Percentiles rank a stretch among this genome's conserved stretches.
phyloP scores from a whole-genome alignment of 768 basidiomycete genomes.

The Hericium erinaceus region DNA sequence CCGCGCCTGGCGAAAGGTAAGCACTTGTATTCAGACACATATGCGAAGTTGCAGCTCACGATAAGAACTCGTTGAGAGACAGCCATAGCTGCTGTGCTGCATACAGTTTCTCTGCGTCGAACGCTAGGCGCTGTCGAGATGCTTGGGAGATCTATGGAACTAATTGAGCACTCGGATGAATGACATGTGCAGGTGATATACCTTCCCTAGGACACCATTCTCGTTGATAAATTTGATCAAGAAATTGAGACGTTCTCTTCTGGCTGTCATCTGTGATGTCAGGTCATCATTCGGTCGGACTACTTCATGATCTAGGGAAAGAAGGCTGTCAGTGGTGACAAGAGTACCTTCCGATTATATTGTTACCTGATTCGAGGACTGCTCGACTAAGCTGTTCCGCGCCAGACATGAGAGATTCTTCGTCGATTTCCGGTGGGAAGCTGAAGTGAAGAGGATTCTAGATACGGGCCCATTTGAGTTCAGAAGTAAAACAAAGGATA shows the following conservation, averaged over 20 bases:
- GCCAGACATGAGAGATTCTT: constrained; percentile 69
- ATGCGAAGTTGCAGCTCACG: constrained; percentile 30
- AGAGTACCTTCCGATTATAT: neutral
- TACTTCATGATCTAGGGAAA: constrained; percentile 46
- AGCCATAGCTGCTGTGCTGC: constrained; percentile 78
- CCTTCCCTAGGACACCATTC: constrained; percentile 73
- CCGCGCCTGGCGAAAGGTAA: constrained; percentile 32
- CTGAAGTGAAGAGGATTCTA: constrained; percentile 76
- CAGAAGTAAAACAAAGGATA: too few relatives aligned
- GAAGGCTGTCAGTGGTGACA: neutral
- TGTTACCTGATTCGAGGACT: constrained; percentile 64
- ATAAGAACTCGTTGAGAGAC: constrained; percentile 57
- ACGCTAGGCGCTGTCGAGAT: constrained; percentile 64
- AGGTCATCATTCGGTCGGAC: constrained; percentile 74
- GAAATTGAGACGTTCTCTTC: constrained; percentile 71
- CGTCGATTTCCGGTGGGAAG: constrained; percentile 73
- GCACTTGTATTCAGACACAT: neutral
- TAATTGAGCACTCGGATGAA: neutral
- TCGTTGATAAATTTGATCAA: constrained; percentile 87
- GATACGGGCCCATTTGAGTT: neutral
- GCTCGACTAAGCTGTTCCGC: constrained; percentile 67
- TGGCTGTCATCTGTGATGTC: constrained; percentile 62
- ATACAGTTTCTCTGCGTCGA: constrained; percentile 81
- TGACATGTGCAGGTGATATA: constrained; percentile 20
- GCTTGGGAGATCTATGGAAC: constrained; percentile 64